Evolutionary conservation across 805 yeast species (phyloP).

Genomic region (Isabelozyma gotoi): DNA sequence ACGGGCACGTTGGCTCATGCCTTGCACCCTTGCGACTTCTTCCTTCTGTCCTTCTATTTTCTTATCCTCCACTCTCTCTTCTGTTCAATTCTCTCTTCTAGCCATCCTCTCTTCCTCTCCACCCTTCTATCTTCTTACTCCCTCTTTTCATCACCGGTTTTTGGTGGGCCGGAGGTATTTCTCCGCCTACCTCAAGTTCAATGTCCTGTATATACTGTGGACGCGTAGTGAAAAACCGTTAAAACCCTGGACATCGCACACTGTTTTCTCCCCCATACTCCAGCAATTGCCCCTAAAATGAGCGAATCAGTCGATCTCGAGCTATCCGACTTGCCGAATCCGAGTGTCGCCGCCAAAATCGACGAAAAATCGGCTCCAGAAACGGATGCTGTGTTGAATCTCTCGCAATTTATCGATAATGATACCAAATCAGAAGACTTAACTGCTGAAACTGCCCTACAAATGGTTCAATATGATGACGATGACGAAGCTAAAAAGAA

Average conservation of each 20-base stretch:
- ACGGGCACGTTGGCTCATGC: too few species aligned
- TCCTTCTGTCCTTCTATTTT: too few species aligned
- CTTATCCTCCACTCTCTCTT: too few species aligned
- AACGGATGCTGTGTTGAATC: background rate
- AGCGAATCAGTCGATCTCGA: background rate
- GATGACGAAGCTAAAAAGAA: constrained; percentile 5
- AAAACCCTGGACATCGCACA: background rate
- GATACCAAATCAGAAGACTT: background rate
- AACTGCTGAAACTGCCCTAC: constrained; percentile 16
- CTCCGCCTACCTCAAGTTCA: background rate
- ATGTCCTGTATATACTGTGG: background rate
- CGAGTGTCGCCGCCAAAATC: background rate
- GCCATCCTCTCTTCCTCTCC: too few species aligned
- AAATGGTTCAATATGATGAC: constrained; percentile 17
- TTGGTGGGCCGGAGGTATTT: too few species aligned
- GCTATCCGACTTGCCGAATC: background rate
- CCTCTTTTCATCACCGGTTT: too few species aligned
- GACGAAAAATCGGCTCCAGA: background rate
- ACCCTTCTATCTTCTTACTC: too few species aligned
- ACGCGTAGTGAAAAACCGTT: background rate
- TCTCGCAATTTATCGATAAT: background rate
- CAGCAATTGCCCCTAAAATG: background rate
- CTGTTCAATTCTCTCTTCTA: too few species aligned
- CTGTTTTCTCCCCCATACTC: background rate
- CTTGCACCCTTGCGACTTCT: too few species aligned